phyloP scores from a whole-genome alignment of 2,329 filamentous ascomycete genomes.

The Xylariaceae sp. region DNA sequence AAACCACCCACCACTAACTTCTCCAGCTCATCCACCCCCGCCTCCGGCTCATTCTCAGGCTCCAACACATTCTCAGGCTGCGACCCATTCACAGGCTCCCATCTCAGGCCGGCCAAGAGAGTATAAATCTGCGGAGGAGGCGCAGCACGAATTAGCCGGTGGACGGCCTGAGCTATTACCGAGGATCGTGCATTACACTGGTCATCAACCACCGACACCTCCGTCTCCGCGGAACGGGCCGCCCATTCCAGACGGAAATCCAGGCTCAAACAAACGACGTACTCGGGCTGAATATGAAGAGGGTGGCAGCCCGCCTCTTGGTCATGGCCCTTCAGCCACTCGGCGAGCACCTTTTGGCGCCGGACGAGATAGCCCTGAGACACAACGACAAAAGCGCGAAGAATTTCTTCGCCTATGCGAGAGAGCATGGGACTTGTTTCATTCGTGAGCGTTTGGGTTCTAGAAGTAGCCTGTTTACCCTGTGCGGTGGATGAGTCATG shows the following conservation, averaged over 20 bases:
- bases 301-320: constrained; percentile 74
- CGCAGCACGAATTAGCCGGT: constrained; percentile 81
- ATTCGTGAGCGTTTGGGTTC: constrained; percentile 58
- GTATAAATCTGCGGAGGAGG: constrained; percentile 94
- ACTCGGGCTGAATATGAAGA: constrained; percentile 91
- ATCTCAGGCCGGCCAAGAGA: constrained; percentile 68
- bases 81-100: constrained; percentile 45
- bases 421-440: constrained; percentile 93
- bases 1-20: constrained; percentile 66
- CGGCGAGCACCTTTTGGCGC: constrained; percentile 72
- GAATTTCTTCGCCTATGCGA: constrained; percentile 85
- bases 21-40: constrained; percentile 66
- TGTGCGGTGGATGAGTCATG: constrained; percentile 28
- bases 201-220: constrained; percentile 88
- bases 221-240: constrained; percentile 66
- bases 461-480: constrained; percentile 23
- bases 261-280: constrained; percentile 66
- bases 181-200: constrained; percentile 91
- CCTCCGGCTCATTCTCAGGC: constrained; percentile 47
- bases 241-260: constrained; percentile 46
- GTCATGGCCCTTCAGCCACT: constrained; percentile 61
- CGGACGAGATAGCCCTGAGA: constrained; percentile 78
- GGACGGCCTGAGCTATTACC: constrained; percentile 90
- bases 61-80: constrained; percentile 30
- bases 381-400: constrained; percentile 80